Evolutionary conservation across 257 asterid species (phyloP).

Genomic region (Paulownia fortunei): DNA sequence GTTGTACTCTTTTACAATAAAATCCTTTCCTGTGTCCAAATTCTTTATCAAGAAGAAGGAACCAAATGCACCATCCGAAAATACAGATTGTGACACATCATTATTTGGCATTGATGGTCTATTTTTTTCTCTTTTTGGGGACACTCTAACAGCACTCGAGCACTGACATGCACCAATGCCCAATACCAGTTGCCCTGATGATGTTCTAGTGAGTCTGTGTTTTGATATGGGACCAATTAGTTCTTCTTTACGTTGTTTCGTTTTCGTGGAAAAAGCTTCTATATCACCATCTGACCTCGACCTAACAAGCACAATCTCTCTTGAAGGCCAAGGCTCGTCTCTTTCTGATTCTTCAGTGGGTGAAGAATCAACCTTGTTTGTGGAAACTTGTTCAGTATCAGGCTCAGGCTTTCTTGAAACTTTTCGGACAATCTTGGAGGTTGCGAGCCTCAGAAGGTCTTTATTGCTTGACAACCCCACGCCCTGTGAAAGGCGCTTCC

Average conservation of each 20-base stretch:
- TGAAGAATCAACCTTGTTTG: neutral
- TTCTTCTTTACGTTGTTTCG: constrained; percentile 78
- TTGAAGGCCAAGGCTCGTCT: constrained; percentile 9
- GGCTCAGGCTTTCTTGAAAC: constrained; percentile 43
- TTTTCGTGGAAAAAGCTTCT: constrained; percentile 46
- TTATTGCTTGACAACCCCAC: constrained; percentile 89
- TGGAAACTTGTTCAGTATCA: neutral
- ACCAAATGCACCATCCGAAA: constrained; percentile 44
- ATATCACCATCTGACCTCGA: constrained; percentile 96
- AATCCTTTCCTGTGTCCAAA: constrained; percentile 91
- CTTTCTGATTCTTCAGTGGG: constrained; percentile 27
- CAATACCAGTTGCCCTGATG: constrained; percentile 47
- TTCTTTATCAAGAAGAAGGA: constrained; percentile 86
- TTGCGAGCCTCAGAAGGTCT: constrained; percentile 60
- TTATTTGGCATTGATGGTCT: constrained; percentile 36
- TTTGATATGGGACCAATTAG: constrained; percentile 69
- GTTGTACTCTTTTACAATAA: constrained; percentile 74
- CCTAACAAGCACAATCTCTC: constrained; percentile 52
- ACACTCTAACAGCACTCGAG: constrained; percentile 38
- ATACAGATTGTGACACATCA: constrained; percentile 28
- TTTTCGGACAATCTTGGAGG: constrained; percentile 47
- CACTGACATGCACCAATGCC: constrained; percentile 45
- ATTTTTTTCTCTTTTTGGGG: constrained; percentile 35
- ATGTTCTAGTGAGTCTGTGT: constrained; percentile 77
- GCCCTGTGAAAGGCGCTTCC: constrained; percentile 80